These are phyloP conservation scores for Artemisia argyi DNA, from an alignment of 129 eudicot species.

Conservation along the genomic window DNA sequence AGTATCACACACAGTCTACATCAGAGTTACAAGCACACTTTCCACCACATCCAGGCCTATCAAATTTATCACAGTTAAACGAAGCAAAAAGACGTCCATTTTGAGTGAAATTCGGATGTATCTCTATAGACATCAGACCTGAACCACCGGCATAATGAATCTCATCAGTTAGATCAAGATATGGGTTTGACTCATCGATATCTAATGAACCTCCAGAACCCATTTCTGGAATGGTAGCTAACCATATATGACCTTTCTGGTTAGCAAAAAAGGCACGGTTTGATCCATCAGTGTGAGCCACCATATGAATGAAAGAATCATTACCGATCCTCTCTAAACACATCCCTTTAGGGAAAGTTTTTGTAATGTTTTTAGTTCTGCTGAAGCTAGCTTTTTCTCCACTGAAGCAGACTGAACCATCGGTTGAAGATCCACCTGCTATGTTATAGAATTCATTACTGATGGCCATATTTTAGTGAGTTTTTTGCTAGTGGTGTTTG, in stretches of 20 bases:
- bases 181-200: constrained; percentile 57
- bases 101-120: constrained; percentile 69
- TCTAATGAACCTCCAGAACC: constrained; percentile 53
- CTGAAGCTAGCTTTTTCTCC: constrained; percentile 50
- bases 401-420: constrained; percentile 49
- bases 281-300: constrained; percentile 64
- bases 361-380: constrained; percentile 11
- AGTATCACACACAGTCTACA: constrained; percentile 72
- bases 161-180: constrained; percentile 59
- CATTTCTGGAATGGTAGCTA: constrained; percentile 59
- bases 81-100: constrained; percentile 82
- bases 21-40: constrained; percentile 89
- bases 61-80: constrained; percentile 67
- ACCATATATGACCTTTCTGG: constrained; percentile 78
- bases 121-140: constrained; percentile 73
- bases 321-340: constrained; percentile 78
- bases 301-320: constrained; percentile 63
- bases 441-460: constrained; percentile 49
- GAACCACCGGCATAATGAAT: constrained; percentile 65
- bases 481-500: constrained; percentile 50
- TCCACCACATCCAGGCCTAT: constrained; percentile 65
- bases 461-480: constrained; percentile 57
- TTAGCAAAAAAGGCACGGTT: constrained; percentile 65
- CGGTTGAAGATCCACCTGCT: constrained; percentile 55
- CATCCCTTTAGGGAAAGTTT: constrained; percentile 56